Evolutionary conservation across 306 rosid species (phyloP).

Genomic region (Vigna unguiculata): DNA sequence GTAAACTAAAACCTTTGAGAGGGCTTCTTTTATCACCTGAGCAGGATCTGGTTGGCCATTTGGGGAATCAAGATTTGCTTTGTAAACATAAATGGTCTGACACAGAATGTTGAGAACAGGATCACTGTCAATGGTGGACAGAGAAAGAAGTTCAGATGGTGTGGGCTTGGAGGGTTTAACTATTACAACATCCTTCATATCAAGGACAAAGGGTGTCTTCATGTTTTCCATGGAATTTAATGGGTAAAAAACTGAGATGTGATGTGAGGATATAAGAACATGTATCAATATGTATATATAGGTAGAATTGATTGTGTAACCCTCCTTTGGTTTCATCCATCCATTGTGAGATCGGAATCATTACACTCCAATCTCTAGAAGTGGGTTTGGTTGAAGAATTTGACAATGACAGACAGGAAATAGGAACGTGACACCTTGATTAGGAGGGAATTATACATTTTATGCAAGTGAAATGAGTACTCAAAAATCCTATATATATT

Average conservation of each 20-base stretch:
- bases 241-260: neutral
- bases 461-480: neutral
- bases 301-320: neutral
- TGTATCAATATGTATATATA: conserved; percentile 26
- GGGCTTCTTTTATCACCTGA: conserved; percentile 50
- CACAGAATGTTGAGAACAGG: conserved; percentile 12
- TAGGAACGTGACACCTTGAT: conserved; percentile 23
- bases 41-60: conserved; percentile 37
- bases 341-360: conserved; percentile 41
- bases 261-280: conserved; percentile 31
- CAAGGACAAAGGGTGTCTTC: conserved; percentile 12
- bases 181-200: conserved; percentile 27
- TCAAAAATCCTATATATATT: neutral
- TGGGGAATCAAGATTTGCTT: conserved; percentile 25
- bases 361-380: conserved; percentile 40
- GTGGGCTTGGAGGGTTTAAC: conserved; percentile 50
- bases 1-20: conserved; percentile 49
- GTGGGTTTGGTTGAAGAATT: conserved; percentile 43
- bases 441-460: conserved; percentile 7
- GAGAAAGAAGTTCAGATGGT: conserved; percentile 41
- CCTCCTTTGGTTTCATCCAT: conserved; percentile 31
- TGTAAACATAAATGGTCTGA: conserved; percentile 44
- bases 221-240: conserved; percentile 33
- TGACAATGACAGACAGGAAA: conserved; percentile 44
- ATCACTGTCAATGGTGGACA: conserved; percentile 50